Conservation (phyloP, 2,329 filamentous ascomycete species). For the Kalmusia sp. region DNA sequence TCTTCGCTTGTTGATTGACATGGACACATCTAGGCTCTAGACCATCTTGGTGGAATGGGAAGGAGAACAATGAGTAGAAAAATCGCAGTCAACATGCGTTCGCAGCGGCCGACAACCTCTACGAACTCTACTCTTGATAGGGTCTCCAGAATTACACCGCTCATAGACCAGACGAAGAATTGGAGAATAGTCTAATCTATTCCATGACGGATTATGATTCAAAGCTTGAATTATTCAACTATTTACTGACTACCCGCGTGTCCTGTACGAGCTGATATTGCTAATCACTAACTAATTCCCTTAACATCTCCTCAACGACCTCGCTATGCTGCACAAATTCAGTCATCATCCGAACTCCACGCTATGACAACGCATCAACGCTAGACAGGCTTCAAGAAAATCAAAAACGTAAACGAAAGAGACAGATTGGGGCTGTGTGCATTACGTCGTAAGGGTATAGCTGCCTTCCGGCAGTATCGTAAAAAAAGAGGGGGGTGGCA, state of each 20-base stretch:
- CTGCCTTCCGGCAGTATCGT: constrained; percentile 7
- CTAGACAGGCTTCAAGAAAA: not conserved
- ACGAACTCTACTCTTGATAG: too few species aligned
- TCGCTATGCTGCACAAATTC: not conserved
- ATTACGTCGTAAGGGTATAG: constrained; percentile 7
- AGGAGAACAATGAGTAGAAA: too few species aligned
- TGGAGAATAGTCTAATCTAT: too few species aligned
- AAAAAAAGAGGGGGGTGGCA: not conserved
- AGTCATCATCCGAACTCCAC: not conserved
- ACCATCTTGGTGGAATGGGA: too few species aligned
- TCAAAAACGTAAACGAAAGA: not conserved
- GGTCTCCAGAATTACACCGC: too few species aligned
- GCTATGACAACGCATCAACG: constrained; percentile 7
- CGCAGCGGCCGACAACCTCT: too few species aligned
- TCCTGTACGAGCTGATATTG: too few species aligned
- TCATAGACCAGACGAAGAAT: too few species aligned
- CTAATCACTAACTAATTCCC: too few species aligned
- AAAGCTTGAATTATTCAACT: not conserved
- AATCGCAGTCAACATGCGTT: too few species aligned
- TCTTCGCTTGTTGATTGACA: not conserved
- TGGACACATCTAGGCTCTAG: too few species aligned
- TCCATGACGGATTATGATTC: too few species aligned
- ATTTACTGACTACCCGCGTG: not conserved
- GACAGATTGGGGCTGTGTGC: constrained; percentile 2
- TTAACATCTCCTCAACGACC: not conserved